Conservation (phyloP, 2,329 filamentous ascomycete genomes). For the Xylaria sp. region DNA sequence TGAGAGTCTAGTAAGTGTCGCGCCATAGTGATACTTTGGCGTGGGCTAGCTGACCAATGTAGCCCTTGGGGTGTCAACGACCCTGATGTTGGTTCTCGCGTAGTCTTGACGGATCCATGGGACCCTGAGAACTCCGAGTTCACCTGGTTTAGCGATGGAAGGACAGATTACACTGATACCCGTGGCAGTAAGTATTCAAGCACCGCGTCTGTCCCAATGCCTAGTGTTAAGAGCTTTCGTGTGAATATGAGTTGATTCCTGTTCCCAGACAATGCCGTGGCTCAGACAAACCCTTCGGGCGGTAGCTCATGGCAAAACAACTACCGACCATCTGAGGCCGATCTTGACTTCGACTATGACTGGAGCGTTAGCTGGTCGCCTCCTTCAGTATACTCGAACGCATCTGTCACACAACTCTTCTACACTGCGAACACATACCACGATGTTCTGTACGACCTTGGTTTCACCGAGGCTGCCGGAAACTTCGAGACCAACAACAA, state of each 20-base stretch:
- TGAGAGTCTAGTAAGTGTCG: constrained; percentile 56
- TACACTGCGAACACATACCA: constrained; percentile 66
- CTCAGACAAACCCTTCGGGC: constrained; percentile 57
- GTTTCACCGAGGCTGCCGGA: constrained; percentile 63
- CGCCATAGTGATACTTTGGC: background rate
- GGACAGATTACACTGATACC: constrained; percentile 55
- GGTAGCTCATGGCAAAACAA: constrained; percentile 52
- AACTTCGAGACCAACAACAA: constrained; percentile 67
- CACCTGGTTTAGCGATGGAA: constrained; percentile 59
- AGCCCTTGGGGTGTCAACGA: constrained; percentile 61
- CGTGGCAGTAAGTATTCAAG: constrained; percentile 50
- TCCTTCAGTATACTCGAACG: constrained; percentile 54
- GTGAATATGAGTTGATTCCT: background rate
- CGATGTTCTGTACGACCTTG: constrained; percentile 62
- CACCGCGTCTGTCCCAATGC: background rate
- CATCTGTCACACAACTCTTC: constrained; percentile 64
- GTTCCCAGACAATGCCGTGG: constrained; percentile 57
- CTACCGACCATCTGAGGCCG: constrained; percentile 53
- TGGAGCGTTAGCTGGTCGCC: constrained; percentile 45
- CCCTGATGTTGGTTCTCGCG: constrained; percentile 55
- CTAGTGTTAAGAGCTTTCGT: background rate
- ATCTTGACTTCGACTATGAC: constrained; percentile 54
- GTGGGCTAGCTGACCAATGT: constrained; percentile 18
- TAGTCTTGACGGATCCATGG: constrained; percentile 55
- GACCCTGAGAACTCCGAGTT: constrained; percentile 54